Conservation (phyloP, 176 grass and related monocot species). For the Bromus sterilis region DNA sequence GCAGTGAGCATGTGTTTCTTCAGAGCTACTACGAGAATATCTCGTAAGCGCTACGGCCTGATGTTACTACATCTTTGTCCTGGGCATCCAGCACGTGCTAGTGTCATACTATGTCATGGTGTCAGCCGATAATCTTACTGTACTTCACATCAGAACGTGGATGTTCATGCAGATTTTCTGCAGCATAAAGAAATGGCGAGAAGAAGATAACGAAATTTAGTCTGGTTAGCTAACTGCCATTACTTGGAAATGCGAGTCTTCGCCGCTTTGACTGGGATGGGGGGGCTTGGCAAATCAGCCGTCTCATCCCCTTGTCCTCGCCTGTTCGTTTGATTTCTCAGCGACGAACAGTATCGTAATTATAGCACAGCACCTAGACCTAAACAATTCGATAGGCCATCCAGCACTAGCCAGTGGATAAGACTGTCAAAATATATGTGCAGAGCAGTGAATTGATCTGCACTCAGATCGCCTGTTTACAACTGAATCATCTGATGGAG, state of each 20-base stretch:
- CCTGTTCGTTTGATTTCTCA: slow-evolving; percentile 5
- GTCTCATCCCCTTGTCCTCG: slow-evolving; percentile 12
- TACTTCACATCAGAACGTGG: not conserved
- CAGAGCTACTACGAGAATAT: not conserved
- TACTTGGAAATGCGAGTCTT: slow-evolving; percentile 11
- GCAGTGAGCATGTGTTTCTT: not conserved
- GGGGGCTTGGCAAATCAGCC: slow-evolving; percentile 10
- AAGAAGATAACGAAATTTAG: not conserved
- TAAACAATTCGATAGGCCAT: slow-evolving; percentile 13
- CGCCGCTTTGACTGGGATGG: slow-evolving; percentile 27
- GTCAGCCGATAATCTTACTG: not conserved
- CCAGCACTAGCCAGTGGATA: not conserved
- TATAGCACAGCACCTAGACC: not conserved
- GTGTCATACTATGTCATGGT: not conserved
- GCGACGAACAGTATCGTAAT: not conserved
- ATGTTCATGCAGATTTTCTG: not conserved
- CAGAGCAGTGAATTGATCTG: not conserved
- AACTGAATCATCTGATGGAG: not conserved
- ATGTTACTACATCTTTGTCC: slow-evolving; percentile 17
- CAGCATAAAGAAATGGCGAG: not conserved
- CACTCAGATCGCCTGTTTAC: not conserved
- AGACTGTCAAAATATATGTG: not conserved
- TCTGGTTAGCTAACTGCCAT: not conserved
- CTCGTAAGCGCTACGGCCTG: not conserved
- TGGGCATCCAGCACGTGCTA: not conserved